Conservation (phyloP, 2,329 filamentous ascomycete species). For the Zasmidium angulare region DNA sequence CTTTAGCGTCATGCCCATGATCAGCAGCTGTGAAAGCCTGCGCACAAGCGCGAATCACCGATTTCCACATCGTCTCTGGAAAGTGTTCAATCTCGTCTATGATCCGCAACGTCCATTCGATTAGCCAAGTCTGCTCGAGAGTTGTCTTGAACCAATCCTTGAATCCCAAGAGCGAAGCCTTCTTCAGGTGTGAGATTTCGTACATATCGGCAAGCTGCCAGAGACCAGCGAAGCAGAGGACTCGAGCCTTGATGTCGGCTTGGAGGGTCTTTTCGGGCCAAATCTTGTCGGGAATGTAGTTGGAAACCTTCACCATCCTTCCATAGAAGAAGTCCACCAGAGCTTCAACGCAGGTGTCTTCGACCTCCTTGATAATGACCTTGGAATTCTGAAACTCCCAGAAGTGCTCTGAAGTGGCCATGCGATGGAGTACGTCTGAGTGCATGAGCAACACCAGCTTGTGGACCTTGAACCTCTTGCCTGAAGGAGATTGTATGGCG, state of each 20-base stretch:
- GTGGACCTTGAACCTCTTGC: constrained; percentile 3
- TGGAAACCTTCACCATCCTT: too few species aligned
- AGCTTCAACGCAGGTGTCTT: not conserved
- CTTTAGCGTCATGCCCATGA: too few species aligned
- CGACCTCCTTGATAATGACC: not conserved
- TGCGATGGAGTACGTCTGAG: not conserved
- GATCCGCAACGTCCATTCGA: not conserved
- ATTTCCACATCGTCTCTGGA: too few species aligned
- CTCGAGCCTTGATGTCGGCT: not conserved
- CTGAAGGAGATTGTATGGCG: not conserved
- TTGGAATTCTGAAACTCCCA: not conserved
- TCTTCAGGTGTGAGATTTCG: not conserved
- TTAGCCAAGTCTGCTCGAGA: not conserved
- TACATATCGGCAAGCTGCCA: not conserved
- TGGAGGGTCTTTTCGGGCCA: too few species aligned
- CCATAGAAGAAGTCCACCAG: not conserved
- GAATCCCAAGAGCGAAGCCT: not conserved
- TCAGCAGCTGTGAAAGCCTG: too few species aligned
- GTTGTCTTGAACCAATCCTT: not conserved
- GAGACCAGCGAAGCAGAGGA: not conserved
- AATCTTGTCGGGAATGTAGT: too few species aligned
- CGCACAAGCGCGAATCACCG: too few species aligned
- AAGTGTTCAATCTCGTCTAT: not conserved
- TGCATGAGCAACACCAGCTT: constrained; percentile 1
- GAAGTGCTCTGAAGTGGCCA: not conserved